Base-by-base conservation (phyloP, 129 eudicot genomes). In the Silybum marianum region DNA sequence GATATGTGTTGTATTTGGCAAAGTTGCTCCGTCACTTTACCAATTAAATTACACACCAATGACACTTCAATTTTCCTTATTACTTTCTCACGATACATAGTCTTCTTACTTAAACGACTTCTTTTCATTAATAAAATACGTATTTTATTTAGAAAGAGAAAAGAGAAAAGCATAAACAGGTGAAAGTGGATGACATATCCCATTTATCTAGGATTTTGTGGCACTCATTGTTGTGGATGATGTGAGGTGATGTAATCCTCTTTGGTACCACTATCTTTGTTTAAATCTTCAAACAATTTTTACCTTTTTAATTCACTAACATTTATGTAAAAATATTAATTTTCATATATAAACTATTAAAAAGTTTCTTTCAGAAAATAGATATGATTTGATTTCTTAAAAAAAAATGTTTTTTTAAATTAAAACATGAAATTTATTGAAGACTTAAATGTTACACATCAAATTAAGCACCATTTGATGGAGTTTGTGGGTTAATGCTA, bases 211-310 rank as follows among this genome's bases (percentile, higher is more conserved):
- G 62, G 75, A 82, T 82, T 51, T 32, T 44, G 62, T 82, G 85
- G 85, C 60, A 67, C 79, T 67, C 75, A 32, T 81, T 81, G 74
- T 73, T 63, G 10, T 58, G 67, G 74, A 81, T 74, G 70, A 82
- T 82, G 80, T 75, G 62, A 75, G 80, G 85, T 82, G 85, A 82
- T 82, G 77, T 46, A 75, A 75, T 75, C 76, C 71, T 54, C 46
- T 82, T 67, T 68, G 4, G 76, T 11, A 23, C 74, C 84, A 81
- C 78, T 81, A 72, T 36, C 73, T 60, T 72, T 14, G 54, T 3
- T 28, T 38, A 54, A 54, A 54, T 54, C 19, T 54, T n/a, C 63
- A 54, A 54, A 54, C 63, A 54, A 48, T 48, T 54, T 18, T 18
- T 13, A 51, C 62, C 63, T 54, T 54, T 54, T 54, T 54, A 54